Evolutionary conservation across 2,329 filamentous ascomycete genomes (phyloP).

Genomic region (Aureobasidium sp.): DNA sequence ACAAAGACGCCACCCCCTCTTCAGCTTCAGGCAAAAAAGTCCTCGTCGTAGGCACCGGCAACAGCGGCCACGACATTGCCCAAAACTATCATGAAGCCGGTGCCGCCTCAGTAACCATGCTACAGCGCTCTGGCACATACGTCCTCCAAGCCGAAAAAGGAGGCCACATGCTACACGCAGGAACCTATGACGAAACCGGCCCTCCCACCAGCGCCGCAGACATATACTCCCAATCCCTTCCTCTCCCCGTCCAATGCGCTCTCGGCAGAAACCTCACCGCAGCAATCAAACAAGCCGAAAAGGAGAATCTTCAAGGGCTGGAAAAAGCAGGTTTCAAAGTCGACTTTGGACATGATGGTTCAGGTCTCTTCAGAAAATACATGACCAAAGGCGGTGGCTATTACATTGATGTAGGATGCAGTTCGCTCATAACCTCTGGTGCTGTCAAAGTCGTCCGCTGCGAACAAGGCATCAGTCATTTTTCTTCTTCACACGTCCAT

Average conservation of each 20-base stretch:
- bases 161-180: conserved; percentile 41
- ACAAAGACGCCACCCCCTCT: conserved; percentile 40
- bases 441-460: conserved; percentile 51
- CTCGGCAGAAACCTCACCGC: conserved; percentile 43
- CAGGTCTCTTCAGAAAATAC: conserved; percentile 55
- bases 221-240: conserved; percentile 49
- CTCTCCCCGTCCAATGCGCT: conserved; percentile 52
- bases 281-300: conserved; percentile 25
- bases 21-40: conserved; percentile 34
- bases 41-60: conserved; percentile 42
- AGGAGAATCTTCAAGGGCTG: conserved; percentile 38
- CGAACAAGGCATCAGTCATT: conserved; percentile 43
- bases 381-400: conserved; percentile 59
- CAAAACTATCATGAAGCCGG: conserved; percentile 53
- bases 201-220: conserved; percentile 61
- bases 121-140: conserved; percentile 59
- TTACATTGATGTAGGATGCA: conserved; percentile 61
- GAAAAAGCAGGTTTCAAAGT: conserved; percentile 52
- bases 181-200: conserved; percentile 40
- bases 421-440: conserved; percentile 53
- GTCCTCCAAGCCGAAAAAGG: conserved; percentile 52
- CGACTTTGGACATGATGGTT: conserved; percentile 49
- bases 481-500: conserved; percentile 37
- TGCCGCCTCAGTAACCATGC: conserved; percentile 54
- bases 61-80: conserved; percentile 44